These are phyloP conservation scores for Epichloe coenophiala DNA, from an alignment of 2,329 filamentous ascomycete genomes.

Conservation along the genomic window DNA sequence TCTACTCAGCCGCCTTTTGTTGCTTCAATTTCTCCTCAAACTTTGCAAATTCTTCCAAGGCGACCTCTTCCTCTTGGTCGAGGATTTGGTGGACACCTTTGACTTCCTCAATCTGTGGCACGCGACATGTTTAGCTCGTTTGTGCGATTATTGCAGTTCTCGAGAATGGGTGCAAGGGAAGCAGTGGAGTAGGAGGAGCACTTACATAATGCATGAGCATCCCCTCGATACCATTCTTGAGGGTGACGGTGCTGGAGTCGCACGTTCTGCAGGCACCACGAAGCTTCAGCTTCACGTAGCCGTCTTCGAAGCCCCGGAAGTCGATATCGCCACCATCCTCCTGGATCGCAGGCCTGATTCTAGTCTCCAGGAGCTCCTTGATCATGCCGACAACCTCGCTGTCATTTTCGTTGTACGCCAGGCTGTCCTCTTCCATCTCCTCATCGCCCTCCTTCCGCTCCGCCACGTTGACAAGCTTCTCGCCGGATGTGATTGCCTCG, in stretches of 20 bases:
- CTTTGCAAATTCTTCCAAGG: conserved; percentile 76
- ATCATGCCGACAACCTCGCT: conserved; percentile 96
- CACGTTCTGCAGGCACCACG: conserved; percentile 90
- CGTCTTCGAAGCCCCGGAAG: conserved; percentile 73
- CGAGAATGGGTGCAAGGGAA: not conserved
- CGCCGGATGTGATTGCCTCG: conserved; percentile 74
- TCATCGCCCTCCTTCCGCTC: conserved; percentile 44
- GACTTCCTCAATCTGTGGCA: conserved; percentile 75
- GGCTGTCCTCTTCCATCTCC: conserved; percentile 44
- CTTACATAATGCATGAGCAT: conserved; percentile 95
- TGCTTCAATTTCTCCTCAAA: conserved; percentile 72
- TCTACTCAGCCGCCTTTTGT: conserved; percentile 29
- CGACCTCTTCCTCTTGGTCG: conserved; percentile 83
- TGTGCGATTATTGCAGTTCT: not conserved
- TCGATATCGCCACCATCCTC: conserved; percentile 98
- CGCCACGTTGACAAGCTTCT: conserved; percentile 62
- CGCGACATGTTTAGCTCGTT: not conserved
- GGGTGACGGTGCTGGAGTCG: conserved; percentile 88
- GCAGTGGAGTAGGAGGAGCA: conserved; percentile 13
- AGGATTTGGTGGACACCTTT: conserved; percentile 82
- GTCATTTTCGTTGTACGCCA: conserved; percentile 81
- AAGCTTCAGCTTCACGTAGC: conserved; percentile 74
- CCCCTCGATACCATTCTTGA: conserved; percentile 96
- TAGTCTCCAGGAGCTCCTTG: conserved; percentile 89
- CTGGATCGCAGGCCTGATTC: conserved; percentile 89